phyloP scores from a whole-genome alignment of 148 eudicot genomes.

The Amaranthus palmeri region DNA sequence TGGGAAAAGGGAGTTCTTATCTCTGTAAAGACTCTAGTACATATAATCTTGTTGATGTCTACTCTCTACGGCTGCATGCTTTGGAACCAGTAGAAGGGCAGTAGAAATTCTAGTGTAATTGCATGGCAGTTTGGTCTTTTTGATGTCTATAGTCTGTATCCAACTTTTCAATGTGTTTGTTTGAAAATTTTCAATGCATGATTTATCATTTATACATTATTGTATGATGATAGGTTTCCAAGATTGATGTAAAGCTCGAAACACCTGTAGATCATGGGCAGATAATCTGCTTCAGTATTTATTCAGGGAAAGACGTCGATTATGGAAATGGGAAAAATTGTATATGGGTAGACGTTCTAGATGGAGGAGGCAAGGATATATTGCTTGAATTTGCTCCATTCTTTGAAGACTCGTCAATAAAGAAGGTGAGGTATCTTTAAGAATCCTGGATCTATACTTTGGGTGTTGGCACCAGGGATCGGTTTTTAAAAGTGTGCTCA shows the following conservation, averaged over 20 bases:
- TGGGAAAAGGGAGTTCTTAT: too few species aligned
- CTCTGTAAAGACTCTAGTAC: too few species aligned
- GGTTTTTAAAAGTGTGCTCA: too few species aligned
- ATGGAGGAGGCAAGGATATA: constrained; percentile 75
- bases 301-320: constrained; percentile 69
- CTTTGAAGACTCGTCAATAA: constrained; percentile 76
- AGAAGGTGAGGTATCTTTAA: constrained; percentile 47
- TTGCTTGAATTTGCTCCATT: constrained; percentile 78
- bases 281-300: constrained; percentile 93
- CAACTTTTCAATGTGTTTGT: neutral
- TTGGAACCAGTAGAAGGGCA: too few species aligned
- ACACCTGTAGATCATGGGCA: constrained; percentile 95
- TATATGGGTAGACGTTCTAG: constrained; percentile 92
- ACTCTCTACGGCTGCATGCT: too few species aligned
- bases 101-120: too few species aligned
- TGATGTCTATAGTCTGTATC: constrained; percentile 4
- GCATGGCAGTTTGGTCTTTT: neutral
- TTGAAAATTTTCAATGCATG: neutral
- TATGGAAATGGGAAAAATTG: constrained; percentile 88
- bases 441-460: neutral
- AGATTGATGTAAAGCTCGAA: constrained; percentile 87
- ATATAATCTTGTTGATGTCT: too few species aligned
- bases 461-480: too few species aligned
- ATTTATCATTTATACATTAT: constrained; percentile 11
- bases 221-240: constrained; percentile 58